phyloP scores from a whole-genome alignment of 345 rosid species.

The Tarenaya hassleriana region DNA sequence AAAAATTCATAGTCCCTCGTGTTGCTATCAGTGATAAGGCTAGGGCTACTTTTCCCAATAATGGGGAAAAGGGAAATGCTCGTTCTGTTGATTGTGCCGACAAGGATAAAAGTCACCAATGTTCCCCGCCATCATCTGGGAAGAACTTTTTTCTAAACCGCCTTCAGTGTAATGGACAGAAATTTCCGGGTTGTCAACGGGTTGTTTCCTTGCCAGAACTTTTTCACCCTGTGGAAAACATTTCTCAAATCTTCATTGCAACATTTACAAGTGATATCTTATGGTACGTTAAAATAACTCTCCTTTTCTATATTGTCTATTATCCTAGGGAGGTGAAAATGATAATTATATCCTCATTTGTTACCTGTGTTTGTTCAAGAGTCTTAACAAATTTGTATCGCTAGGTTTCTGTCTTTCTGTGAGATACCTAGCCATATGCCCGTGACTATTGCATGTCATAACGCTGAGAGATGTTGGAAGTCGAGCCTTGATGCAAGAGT shows the following conservation, averaged over 20 bases:
- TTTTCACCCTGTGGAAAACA: slow-evolving; percentile 59
- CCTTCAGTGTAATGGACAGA: slow-evolving; percentile 43
- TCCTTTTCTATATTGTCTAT: not conserved
- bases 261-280: slow-evolving; percentile 77
- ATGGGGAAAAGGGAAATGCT: slow-evolving; percentile 21
- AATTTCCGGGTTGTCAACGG: slow-evolving; percentile 30
- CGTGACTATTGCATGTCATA: slow-evolving; percentile 82
- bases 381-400: slow-evolving; percentile 21
- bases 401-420: slow-evolving; percentile 71
- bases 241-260: slow-evolving; percentile 64
- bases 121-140: slow-evolving; percentile 40
- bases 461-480: slow-evolving; percentile 75
- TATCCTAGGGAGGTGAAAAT: slow-evolving; percentile 1
- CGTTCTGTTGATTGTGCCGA: slow-evolving; percentile 6
- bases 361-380: slow-evolving; percentile 15
- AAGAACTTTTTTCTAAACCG: slow-evolving; percentile 74
- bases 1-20: slow-evolving; percentile 18
- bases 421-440: slow-evolving; percentile 67
- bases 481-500: slow-evolving; percentile 55
- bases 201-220: slow-evolving; percentile 68
- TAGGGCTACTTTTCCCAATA: slow-evolving; percentile 16
- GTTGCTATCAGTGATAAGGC: slow-evolving; percentile 22
- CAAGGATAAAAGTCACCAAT: slow-evolving; percentile 16
- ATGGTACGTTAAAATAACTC: slow-evolving; percentile 39
- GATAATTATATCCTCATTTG: slow-evolving; percentile 1